A percentile compares a stretch with the other conserved stretches of the same genome.
These are phyloP conservation scores for Hanseniaspora lachancei DNA, from an alignment of 805 yeast genomes.

Conservation along the genomic window DNA sequence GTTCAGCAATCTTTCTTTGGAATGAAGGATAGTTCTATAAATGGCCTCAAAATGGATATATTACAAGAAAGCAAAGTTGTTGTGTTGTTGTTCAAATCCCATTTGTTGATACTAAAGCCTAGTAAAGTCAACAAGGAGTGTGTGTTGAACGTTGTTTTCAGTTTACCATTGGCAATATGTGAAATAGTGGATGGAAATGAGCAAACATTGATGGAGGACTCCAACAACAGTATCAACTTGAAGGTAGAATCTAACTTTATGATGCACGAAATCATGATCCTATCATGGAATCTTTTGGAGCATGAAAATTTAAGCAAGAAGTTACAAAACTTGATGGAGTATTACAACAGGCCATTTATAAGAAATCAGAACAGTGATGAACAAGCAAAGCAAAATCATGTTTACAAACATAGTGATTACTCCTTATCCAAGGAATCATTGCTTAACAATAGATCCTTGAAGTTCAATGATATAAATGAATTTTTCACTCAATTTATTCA, in stretches of 20 bases:
- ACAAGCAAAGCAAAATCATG: not conserved
- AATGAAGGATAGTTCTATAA: not conserved
- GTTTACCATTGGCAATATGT: not conserved
- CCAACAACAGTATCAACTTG: not conserved
- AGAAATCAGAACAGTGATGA: not conserved
- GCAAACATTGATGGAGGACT: not conserved
- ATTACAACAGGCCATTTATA: not conserved
- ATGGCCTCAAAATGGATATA: not conserved
- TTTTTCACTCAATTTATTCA: not conserved
- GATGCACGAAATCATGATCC: constrained; percentile 2
- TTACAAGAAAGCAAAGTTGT: not conserved
- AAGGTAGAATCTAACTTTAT: not conserved
- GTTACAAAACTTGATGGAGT: not conserved
- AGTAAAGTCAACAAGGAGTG: not conserved
- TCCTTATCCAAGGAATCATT: not conserved
- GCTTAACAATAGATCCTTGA: not conserved
- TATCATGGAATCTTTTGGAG: constrained; percentile 3
- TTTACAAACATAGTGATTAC: not conserved
- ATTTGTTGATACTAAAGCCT: not conserved
- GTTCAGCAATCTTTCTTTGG: not conserved
- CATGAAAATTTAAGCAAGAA: not conserved
- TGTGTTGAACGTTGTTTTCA: not conserved
- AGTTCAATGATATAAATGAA: not conserved
- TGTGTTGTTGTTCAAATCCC: constrained; percentile 1
- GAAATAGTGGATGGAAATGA: not conserved